These are phyloP conservation scores for Cylindrotheca closterium DNA, from an alignment of 108 stramenopile species.

Conservation along the genomic window DNA sequence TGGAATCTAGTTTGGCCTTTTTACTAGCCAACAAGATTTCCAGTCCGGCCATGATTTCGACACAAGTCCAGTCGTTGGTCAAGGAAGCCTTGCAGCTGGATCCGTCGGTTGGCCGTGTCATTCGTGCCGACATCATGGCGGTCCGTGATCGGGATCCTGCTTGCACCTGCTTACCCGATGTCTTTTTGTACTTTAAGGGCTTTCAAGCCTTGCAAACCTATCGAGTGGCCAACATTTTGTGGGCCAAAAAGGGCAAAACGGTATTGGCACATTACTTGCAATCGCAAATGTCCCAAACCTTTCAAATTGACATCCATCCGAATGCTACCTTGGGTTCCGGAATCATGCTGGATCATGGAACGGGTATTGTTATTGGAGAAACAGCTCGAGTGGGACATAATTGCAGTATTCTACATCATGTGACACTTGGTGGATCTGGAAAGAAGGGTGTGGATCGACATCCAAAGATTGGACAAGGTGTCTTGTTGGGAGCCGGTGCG, in stretches of 20 bases:
- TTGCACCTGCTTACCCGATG: slow-evolving; percentile 52
- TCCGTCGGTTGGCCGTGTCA: slow-evolving; percentile 45
- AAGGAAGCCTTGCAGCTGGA: slow-evolving; percentile 52
- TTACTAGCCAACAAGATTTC: slow-evolving; percentile 79
- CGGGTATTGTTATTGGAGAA: slow-evolving; percentile 88
- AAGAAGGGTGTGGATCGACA: slow-evolving; percentile 83
- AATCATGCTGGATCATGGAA: slow-evolving; percentile 85
- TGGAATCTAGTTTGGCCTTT: slow-evolving; percentile 81
- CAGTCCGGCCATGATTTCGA: slow-evolving; percentile 64
- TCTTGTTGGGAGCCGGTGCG: slow-evolving; percentile 81
- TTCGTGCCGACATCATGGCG: slow-evolving; percentile 74
- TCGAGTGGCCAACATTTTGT: slow-evolving; percentile 74
- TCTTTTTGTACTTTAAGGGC: slow-evolving; percentile 86
- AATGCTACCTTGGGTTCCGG: slow-evolving; percentile 72
- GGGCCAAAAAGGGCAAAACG: slow-evolving; percentile 51
- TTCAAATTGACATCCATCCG: slow-evolving; percentile 90
- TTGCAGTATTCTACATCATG: slow-evolving; percentile 81
- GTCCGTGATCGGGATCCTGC: slow-evolving; percentile 81
- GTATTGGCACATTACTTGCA: slow-evolving; percentile 77
- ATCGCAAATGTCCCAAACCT: slow-evolving; percentile 73
- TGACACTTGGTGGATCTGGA: slow-evolving; percentile 85
- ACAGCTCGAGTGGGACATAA: slow-evolving; percentile 72
- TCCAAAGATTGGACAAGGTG: slow-evolving; percentile 84
- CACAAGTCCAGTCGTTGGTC: slow-evolving; percentile 71
- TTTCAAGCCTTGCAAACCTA: slow-evolving; percentile 88